phyloP scores from a whole-genome alignment of 2,329 filamentous ascomycete genomes.

The Cadophora malorum region DNA sequence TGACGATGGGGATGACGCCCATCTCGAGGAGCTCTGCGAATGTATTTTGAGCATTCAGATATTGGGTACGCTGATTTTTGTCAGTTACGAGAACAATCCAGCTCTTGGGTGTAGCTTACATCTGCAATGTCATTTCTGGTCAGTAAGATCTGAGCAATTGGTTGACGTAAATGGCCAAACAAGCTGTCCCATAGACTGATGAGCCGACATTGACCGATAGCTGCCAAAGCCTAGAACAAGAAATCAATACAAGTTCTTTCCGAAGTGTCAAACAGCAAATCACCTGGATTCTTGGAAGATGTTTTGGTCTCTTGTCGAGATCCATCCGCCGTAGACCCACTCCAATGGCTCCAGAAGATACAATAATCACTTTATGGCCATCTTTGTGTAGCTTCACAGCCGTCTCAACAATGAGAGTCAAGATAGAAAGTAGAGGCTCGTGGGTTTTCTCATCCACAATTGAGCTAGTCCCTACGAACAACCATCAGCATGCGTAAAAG shows the following conservation, averaged over 20 bases:
- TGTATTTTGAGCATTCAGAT: constrained; percentile 95
- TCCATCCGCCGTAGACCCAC: constrained; percentile 92
- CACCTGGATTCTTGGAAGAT: constrained; percentile 86
- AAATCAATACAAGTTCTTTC: constrained; percentile 1
- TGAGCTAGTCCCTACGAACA: constrained; percentile 83
- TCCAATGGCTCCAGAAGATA: constrained; percentile 96
- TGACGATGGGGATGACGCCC: constrained; percentile 97
- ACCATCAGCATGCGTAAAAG: constrained; percentile 26
- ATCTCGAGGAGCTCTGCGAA: constrained; percentile 88
- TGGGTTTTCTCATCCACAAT: constrained; percentile 97
- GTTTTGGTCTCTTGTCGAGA: constrained; percentile 84
- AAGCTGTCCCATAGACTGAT: constrained; percentile 96
- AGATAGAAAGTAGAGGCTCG: constrained; percentile 87
- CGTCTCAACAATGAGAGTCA: constrained; percentile 93
- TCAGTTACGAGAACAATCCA: constrained; percentile 23
- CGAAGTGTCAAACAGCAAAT: constrained; percentile 24
- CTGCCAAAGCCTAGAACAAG: constrained; percentile 75
- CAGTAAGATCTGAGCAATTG: constrained; percentile 91
- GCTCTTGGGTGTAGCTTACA: constrained; percentile 55
- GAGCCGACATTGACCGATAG: constrained; percentile 93
- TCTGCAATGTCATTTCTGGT: constrained; percentile 97
- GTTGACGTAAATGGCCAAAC: constrained; percentile 86
- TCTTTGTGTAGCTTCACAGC: constrained; percentile 85
- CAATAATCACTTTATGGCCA: constrained; percentile 93
- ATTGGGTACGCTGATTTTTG: constrained; percentile 75